Evolutionary conservation across 495 filamentous ascomycete genomes (phyloP), one percentile per base, ranked within the genome.

Genomic region (Penicillium turbatum): DNA sequence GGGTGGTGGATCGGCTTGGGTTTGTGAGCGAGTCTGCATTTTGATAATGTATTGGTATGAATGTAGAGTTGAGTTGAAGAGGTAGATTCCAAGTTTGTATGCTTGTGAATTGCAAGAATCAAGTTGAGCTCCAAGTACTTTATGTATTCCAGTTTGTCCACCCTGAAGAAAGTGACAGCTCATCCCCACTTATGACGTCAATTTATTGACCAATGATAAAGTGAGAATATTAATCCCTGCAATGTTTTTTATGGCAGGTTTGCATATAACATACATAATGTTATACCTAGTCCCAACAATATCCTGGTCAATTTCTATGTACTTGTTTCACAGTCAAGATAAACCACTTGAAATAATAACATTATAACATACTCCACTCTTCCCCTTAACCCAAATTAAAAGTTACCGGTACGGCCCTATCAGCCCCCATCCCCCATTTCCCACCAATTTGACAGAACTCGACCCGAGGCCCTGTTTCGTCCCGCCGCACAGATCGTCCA

Each of bases 171-270:
- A 48, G 48, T 48, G 24, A 35, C 30, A 30, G 15, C 12, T 19
- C n/a, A 10, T 13, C 40, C 24, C 36, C 38, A 16, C 27, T 24
- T 21, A 58, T 64, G 62, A 62, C 62, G 62, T 64, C 62, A 64
- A 16, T n/a, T 31, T 31, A 41, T 32, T 27, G 36, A 43, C 52
- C 39, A 47, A 44, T 44, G 7, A 19, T 40, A 24, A 19, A 10
- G 11, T 12, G 38, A 16, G 38, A 15, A 40, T 24, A 4, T 24
- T 24, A 24, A 24, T 24, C 21, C 21, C 21, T 24, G 21, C 21
- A 24, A n/a, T n/a, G n/a, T n/a, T n/a, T n/a, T n/a, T n/a, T n/a
- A n/a, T n/a, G n/a, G 2, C 21, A 24, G 21, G 21, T 24, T n/a
- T 24, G 21, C 21, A 24, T 24, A n/a, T n/a, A n/a, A n/a, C n/a